phyloP scores from a whole-genome alignment of 441 rosid species.

The Sinapis alba region DNA sequence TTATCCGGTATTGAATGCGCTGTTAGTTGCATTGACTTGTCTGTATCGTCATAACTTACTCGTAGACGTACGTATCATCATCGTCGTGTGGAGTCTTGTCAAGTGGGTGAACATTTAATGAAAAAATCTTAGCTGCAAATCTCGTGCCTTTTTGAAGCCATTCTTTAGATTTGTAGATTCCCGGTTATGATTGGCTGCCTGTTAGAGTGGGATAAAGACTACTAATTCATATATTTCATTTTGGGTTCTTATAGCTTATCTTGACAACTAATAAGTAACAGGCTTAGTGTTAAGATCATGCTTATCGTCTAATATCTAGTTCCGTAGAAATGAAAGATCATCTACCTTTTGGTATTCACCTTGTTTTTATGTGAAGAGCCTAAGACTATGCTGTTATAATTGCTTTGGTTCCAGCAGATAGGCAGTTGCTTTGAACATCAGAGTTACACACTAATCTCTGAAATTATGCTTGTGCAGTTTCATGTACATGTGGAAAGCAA shows the following conservation, averaged over 20 bases:
- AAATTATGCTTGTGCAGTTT: slow-evolving; percentile 51
- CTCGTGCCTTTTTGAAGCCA: background rate
- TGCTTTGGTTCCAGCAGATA: background rate
- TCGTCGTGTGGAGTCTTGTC: slow-evolving; percentile 18
- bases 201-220: background rate
- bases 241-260: background rate
- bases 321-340: background rate
- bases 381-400: slow-evolving; percentile 11
- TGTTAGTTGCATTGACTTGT: slow-evolving; percentile 22
- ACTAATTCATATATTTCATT: background rate
- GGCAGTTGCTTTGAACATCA: background rate
- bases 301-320: background rate
- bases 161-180: slow-evolving; percentile 15
- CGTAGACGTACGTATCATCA: background rate
- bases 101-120: slow-evolving; percentile 21
- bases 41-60: slow-evolving; percentile 15
- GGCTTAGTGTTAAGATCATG: background rate
- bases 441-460: background rate
- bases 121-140: background rate
- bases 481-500: slow-evolving; percentile 93
- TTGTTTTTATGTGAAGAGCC: background rate
- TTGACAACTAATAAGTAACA: background rate
- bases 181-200: slow-evolving; percentile 5
- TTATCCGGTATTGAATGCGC: background rate
- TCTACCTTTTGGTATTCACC: background rate